Evolutionary conservation across 768 basidiomycete species (phyloP).

Genomic region (Macrolepiota fuliginosa): DNA sequence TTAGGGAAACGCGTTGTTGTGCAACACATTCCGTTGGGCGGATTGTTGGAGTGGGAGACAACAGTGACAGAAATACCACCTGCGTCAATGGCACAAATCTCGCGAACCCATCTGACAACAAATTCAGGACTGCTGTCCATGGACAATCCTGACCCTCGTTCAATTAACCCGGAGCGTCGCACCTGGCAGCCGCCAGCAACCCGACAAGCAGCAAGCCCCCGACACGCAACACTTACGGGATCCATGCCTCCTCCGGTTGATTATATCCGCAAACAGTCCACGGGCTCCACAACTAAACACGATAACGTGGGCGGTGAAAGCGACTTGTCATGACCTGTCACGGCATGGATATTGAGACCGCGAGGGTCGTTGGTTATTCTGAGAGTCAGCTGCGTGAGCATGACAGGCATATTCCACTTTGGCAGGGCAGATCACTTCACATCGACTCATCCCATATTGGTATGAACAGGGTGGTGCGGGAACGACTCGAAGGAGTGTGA

Average conservation of each 20-base stretch:
- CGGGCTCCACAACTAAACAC: background rate
- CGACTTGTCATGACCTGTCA: background rate
- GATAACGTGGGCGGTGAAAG: slow-evolving; percentile 6
- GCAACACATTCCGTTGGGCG: slow-evolving; percentile 88
- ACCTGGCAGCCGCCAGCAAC: background rate
- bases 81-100: slow-evolving; percentile 41
- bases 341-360: background rate
- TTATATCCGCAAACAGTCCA: slow-evolving; percentile 6
- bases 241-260: background rate
- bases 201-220: background rate
- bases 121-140: background rate
- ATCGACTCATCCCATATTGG: background rate
- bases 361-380: background rate
- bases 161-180: background rate
- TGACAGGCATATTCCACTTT: background rate
- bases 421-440: background rate
- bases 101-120: background rate
- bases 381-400: background rate
- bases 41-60: slow-evolving; percentile 66
- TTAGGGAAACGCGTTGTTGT: slow-evolving; percentile 94
- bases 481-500: background rate
- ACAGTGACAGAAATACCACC: background rate
- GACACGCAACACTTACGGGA: background rate
- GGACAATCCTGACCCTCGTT: background rate
- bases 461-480: background rate